Percentiles rank a stretch among this genome's conserved stretches.
These are phyloP conservation scores for Suillus sp. DNA, from an alignment of 768 basidiomycete genomes.

Conservation along the genomic window DNA sequence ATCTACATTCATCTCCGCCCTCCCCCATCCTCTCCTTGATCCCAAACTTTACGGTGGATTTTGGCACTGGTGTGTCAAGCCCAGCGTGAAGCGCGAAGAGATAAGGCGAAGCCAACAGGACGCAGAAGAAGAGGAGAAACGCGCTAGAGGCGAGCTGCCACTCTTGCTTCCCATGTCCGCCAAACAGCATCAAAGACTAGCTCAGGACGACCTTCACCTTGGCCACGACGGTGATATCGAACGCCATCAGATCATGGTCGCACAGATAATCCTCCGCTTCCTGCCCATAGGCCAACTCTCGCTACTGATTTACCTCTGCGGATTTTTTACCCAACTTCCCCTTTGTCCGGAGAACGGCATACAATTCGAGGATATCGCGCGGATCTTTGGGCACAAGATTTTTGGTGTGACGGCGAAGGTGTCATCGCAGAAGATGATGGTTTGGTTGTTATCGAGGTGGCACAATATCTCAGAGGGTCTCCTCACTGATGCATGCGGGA, in stretches of 20 bases:
- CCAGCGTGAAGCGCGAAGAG: conserved; percentile 40
- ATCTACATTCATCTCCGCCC: conserved; percentile 47
- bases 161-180: conserved; percentile 13
- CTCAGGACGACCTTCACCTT: conserved; percentile 19
- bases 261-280: conserved; percentile 53
- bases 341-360: conserved; percentile 52
- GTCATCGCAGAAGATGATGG: conserved; percentile 32
- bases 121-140: conserved; percentile 36
- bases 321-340: conserved; percentile 54
- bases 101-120: conserved; percentile 31
- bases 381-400: conserved; percentile 47
- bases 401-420: conserved; percentile 36
- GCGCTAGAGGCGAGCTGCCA: conserved; percentile 30
- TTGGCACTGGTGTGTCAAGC: conserved; percentile 46
- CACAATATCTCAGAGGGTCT: conserved; percentile 27
- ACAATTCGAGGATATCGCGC: conserved; percentile 45
- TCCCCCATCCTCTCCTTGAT: conserved; percentile 50
- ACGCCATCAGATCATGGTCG: conserved; percentile 38
- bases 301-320: conserved; percentile 46
- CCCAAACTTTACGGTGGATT: conserved; percentile 43
- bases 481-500: conserved; percentile 29
- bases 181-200: conserved; percentile 16
- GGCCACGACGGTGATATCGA: conserved; percentile 31
- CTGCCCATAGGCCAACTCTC: conserved; percentile 44
- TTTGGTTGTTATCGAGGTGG: conserved; percentile 36